These are phyloP conservation scores for Diphasiastrum complanatum DNA, from an alignment of 83 land plant genomes.

Conservation along the genomic window DNA sequence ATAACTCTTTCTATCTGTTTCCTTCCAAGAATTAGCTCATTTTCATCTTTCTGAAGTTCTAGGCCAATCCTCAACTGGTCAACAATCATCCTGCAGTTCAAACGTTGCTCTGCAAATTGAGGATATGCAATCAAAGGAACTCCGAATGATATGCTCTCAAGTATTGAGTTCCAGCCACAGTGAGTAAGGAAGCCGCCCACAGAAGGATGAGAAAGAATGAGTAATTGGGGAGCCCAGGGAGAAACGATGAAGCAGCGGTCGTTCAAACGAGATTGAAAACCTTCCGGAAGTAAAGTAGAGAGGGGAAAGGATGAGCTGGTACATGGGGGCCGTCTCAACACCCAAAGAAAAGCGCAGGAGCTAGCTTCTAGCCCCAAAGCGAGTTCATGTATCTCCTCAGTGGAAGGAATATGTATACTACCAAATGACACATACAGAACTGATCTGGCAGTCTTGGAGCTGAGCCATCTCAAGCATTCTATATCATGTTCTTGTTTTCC, in stretches of 20 bases:
- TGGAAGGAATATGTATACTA: not conserved
- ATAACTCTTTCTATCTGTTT: no score
- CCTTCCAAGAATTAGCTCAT: no score
- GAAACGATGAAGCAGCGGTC: constrained; percentile 36
- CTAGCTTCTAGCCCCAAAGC: constrained; percentile 17
- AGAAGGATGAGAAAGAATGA: constrained; percentile 26
- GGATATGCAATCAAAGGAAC: constrained; percentile 55
- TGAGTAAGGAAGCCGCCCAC: constrained; percentile 47
- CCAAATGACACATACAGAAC: constrained; percentile 25
- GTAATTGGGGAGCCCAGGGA: constrained; percentile 42
- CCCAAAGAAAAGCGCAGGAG: constrained; percentile 13
- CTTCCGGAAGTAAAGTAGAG: constrained; percentile 9
- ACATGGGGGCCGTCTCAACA: constrained; percentile 7
- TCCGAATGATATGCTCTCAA: constrained; percentile 41
- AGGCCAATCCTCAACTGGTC: constrained; percentile 32
- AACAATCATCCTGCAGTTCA: constrained; percentile 41
- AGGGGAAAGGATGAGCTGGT: not conserved
- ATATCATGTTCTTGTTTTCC: no score
- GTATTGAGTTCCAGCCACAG: constrained; percentile 57
- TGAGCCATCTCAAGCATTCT: constrained; percentile 20
- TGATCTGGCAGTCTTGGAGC: constrained; percentile 1
- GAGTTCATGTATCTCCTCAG: constrained; percentile 9
- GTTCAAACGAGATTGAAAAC: constrained; percentile 24
- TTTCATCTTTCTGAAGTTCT: no score
- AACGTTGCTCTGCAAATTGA: constrained; percentile 39